These are phyloP conservation scores for Funneliformis geosporum DNA, from an alignment of 192 early-diverging fungal species.

Conservation along the genomic window DNA sequence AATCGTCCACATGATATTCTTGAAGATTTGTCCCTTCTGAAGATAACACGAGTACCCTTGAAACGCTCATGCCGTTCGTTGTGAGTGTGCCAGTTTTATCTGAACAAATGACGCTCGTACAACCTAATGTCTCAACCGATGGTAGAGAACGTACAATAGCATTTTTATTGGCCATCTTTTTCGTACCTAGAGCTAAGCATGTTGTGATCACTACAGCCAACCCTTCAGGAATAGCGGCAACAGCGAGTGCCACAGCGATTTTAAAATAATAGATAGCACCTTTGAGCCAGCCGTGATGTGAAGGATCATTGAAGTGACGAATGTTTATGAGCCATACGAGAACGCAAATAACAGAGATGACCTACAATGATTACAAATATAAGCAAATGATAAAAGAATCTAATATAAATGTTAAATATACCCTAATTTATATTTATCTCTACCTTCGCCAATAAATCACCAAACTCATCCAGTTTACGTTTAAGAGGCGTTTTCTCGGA, in stretches of 20 bases:
- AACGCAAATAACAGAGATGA: constrained; percentile 86
- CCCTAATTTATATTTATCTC: neutral
- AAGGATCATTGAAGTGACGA: constrained; percentile 90
- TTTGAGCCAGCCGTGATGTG: constrained; percentile 88
- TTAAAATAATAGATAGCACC: constrained; percentile 99
- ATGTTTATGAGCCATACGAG: constrained; percentile 99
- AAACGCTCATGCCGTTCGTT: constrained; percentile 95
- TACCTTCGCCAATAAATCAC: constrained; percentile 78
- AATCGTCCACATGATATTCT: constrained; percentile 82
- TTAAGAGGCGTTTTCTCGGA: constrained; percentile 96
- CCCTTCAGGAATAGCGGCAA: constrained; percentile 99
- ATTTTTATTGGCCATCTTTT: constrained; percentile 94
- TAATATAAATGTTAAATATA: neutral
- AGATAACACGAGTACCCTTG: constrained; percentile 61
- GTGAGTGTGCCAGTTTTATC: constrained; percentile 99
- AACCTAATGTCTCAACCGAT: constrained; percentile 95
- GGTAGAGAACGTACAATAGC: constrained; percentile 94
- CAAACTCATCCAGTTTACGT: constrained; percentile 95
- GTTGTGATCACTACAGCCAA: constrained; percentile 98
- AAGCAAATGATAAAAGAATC: constrained; percentile 46
- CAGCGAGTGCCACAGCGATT: constrained; percentile 97
- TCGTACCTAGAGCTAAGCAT: constrained; percentile 95
- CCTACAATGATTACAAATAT: constrained; percentile 39
- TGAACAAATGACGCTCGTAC: constrained; percentile 96
- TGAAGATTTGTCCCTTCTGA: constrained; percentile 47